Percentiles rank a stretch among this genome's conserved stretches.
These are phyloP conservation scores for Cephalotrichum gorgonifer DNA, from an alignment of 2,329 filamentous ascomycete species.

Conservation along the genomic window DNA sequence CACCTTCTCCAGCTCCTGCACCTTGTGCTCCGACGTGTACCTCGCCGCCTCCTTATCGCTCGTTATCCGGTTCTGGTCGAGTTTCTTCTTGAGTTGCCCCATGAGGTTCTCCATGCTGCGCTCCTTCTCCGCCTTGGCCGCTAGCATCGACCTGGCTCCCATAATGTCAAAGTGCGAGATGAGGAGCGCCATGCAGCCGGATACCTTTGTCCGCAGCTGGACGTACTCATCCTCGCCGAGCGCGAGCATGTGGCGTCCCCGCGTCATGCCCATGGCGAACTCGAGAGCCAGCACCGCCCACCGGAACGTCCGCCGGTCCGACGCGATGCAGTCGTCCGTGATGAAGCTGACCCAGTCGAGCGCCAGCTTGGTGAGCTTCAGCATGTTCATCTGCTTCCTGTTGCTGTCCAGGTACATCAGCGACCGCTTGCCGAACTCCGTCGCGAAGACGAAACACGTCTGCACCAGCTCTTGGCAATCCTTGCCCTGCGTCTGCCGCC, in stretches of 20 bases:
- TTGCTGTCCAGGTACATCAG: conserved; percentile 94
- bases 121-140: conserved; percentile 88
- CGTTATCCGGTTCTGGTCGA: conserved; percentile 63
- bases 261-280: conserved; percentile 95
- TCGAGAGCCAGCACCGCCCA: conserved; percentile 95
- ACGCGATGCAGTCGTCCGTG: conserved; percentile 89
- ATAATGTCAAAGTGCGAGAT: conserved; percentile 99
- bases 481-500: conserved; percentile 70
- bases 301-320: conserved; percentile 89
- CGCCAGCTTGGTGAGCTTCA: conserved; percentile 85
- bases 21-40: conserved; percentile 64
- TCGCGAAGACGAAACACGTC: conserved; percentile 97
- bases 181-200: conserved; percentile 91
- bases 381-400: conserved; percentile 89
- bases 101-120: conserved; percentile 64
- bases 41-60: conserved; percentile 80
- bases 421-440: conserved; percentile 92
- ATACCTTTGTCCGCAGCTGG: conserved; percentile 74
- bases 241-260: conserved; percentile 84
- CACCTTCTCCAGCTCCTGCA: conserved; percentile 62
- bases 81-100: conserved; percentile 57
- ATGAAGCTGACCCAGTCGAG: conserved; percentile 98
- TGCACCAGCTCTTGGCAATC: conserved; percentile 95
- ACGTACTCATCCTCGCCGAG: conserved; percentile 83
- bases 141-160: conserved; percentile 86